Conservation (phyloP, 2,329 filamentous ascomycete species). For the Macroventuria anomochaeta region DNA sequence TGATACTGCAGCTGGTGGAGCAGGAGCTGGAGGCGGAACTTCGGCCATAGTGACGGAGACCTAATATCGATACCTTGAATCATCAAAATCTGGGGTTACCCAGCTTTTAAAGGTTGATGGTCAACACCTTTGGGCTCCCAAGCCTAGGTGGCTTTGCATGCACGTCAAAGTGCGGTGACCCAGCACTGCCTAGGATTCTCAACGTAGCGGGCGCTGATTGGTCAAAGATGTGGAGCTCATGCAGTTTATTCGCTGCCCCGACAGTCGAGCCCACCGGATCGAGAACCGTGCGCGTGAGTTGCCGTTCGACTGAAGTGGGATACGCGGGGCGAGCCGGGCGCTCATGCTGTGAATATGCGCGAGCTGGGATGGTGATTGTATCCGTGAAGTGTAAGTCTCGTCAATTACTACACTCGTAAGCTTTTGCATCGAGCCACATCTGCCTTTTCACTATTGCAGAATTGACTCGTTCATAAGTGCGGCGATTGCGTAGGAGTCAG, state of each 20-base stretch:
- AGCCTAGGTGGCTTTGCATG: slow-evolving; percentile 43
- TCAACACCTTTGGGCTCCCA: slow-evolving; percentile 36
- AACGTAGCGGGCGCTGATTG: slow-evolving; percentile 48
- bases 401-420: background rate
- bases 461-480: background rate
- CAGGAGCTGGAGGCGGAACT: slow-evolving; percentile 16
- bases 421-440: background rate
- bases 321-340: slow-evolving; percentile 26
- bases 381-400: background rate
- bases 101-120: slow-evolving; percentile 37
- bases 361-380: background rate
- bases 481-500: background rate
- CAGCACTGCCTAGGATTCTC: slow-evolving; percentile 38
- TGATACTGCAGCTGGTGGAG: slow-evolving; percentile 13
- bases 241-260: slow-evolving; percentile 40
- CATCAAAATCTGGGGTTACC: slow-evolving; percentile 31
- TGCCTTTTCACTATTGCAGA: background rate
- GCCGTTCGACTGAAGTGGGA: slow-evolving; percentile 25
- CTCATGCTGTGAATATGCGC: slow-evolving; percentile 3
- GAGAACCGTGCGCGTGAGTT: slow-evolving; percentile 31
- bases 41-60: slow-evolving; percentile 29
- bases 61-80: slow-evolving; percentile 10
- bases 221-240: slow-evolving; percentile 31
- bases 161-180: slow-evolving; percentile 42
- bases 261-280: slow-evolving; percentile 35